Percentiles rank a stretch among this genome's conserved stretches.
Evolutionary conservation across 495 filamentous ascomycete species (phyloP).

Genomic region (Hypoxylon rickii): DNA sequence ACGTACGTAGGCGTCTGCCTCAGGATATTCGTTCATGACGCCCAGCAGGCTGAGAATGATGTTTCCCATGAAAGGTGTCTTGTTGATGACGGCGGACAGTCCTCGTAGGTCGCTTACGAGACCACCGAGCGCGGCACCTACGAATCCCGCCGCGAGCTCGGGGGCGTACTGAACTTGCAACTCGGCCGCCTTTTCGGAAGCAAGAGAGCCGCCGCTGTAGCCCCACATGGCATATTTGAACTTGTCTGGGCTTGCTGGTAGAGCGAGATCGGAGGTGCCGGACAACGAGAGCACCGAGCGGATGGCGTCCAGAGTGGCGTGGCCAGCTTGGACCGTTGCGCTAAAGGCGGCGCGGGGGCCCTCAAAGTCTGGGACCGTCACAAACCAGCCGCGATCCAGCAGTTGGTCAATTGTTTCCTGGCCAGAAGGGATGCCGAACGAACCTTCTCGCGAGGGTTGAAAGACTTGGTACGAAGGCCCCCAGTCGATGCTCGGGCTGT

Average conservation of each 20-base stretch:
- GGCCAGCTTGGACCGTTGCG: slow-evolving; percentile 47
- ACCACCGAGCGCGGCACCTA: slow-evolving; percentile 58
- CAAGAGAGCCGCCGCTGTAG: slow-evolving; percentile 61
- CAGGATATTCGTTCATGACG: slow-evolving; percentile 34
- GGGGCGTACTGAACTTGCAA: slow-evolving; percentile 59
- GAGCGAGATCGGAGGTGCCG: slow-evolving; percentile 15
- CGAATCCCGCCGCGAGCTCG: slow-evolving; percentile 53
- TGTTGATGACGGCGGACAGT: slow-evolving; percentile 28
- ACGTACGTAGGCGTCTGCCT: slow-evolving; percentile 17
- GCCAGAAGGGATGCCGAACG: slow-evolving; percentile 1
- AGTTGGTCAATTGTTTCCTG: slow-evolving; percentile 28
- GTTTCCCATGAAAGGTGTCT: slow-evolving; percentile 28
- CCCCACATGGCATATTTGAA: slow-evolving; percentile 50
- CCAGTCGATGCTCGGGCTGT: slow-evolving; percentile 42
- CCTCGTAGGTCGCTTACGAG: slow-evolving; percentile 40
- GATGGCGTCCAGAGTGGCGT: slow-evolving; percentile 53
- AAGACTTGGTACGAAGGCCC: slow-evolving; percentile 29
- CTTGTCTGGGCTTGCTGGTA: slow-evolving; percentile 6
- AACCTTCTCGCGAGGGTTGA: not conserved
- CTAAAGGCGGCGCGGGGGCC: slow-evolving; percentile 48
- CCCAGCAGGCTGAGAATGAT: slow-evolving; percentile 34
- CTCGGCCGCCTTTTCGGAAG: slow-evolving; percentile 59
- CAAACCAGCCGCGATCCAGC: slow-evolving; percentile 50
- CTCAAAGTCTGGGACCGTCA: slow-evolving; percentile 56
- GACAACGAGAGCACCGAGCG: slow-evolving; percentile 51